Base-by-base conservation (phyloP, 495 filamentous ascomycete species). In the Penicillium diatomitis region DNA sequence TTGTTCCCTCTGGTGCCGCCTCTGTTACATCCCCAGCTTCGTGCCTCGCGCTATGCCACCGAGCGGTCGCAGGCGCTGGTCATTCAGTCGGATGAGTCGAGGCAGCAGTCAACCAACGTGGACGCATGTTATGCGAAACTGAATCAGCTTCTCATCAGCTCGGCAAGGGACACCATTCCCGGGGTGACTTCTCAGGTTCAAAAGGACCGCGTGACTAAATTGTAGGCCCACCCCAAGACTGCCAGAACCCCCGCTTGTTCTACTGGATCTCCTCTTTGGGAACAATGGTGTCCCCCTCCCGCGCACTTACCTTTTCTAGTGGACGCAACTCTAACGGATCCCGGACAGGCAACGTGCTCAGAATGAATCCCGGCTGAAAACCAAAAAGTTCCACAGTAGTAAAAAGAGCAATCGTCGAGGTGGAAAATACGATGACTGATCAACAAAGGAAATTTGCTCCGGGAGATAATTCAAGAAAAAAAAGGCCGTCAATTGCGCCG, bases 331-430 rank as follows among this genome's bases (percentile, higher is more conserved):
- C 27, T 34, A 27, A 42, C 32, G 44, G 47, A 55, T 36, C 0
- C 12, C 30, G 8, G 11, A 48, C 49, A 95, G 89, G 50, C 76
- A 87, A 66, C 83, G 82, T 45, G 73, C 77, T 12, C 85, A 84
- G 47, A 87, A 85, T 48, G 80, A 88, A 50, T 62, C 68, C n/a
- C 72, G 89, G 44, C 52, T 95, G 34, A 81, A 73, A 60, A 64
- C 59, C 10, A 97, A 96, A 68, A 95, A 94, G 68, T 54, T 72
- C 30, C 85, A 85, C 44, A 82, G 84, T 55, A 78, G 71, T 42
- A 97, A 96, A 71, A 97, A 97, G 66, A 75, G 74, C 28, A 76
- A 70, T 49, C 78, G 90, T 27, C 78, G 75, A 64, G 72, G 78
- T 50, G 67, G 50, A 54, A 67, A 66, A 56, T 64, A 61, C 47